phyloP scores from a whole-genome alignment of 345 rosid genomes.

The Durio zibethinus region DNA sequence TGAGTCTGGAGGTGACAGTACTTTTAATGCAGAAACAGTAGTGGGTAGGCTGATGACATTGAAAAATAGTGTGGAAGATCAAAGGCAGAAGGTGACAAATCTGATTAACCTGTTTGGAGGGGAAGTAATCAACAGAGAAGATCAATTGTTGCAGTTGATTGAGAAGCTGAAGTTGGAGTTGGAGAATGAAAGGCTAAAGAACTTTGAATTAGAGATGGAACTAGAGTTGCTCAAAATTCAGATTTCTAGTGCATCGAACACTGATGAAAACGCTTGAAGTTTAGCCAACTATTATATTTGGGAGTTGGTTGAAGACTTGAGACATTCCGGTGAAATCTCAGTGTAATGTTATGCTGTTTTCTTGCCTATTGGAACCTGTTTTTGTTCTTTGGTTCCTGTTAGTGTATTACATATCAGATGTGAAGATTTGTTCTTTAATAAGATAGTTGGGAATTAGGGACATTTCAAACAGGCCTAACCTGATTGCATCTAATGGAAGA shows the following conservation, averaged over 20 bases:
- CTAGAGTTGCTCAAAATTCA: constrained; percentile 33
- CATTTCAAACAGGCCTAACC: neutral
- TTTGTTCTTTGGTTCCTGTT: neutral
- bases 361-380: neutral
- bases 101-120: constrained; percentile 55
- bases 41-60: constrained; percentile 43
- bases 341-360: neutral
- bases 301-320: neutral
- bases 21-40: constrained; percentile 33
- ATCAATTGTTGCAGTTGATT: constrained; percentile 35
- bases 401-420: neutral
- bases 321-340: neutral
- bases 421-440: neutral
- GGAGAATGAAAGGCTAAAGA: constrained; percentile 46
- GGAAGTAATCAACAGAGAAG: constrained; percentile 44
- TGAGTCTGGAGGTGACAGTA: neutral
- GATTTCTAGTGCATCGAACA: constrained; percentile 23
- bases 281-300: neutral
- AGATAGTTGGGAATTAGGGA: neutral
- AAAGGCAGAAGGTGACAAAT: constrained; percentile 43
- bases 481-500: neutral
- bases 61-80: constrained; percentile 67
- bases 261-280: neutral
- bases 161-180: constrained; percentile 53
- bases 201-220: constrained; percentile 45